Conservation (phyloP, 208 protist species). For the Crithidia mellificae region DNA sequence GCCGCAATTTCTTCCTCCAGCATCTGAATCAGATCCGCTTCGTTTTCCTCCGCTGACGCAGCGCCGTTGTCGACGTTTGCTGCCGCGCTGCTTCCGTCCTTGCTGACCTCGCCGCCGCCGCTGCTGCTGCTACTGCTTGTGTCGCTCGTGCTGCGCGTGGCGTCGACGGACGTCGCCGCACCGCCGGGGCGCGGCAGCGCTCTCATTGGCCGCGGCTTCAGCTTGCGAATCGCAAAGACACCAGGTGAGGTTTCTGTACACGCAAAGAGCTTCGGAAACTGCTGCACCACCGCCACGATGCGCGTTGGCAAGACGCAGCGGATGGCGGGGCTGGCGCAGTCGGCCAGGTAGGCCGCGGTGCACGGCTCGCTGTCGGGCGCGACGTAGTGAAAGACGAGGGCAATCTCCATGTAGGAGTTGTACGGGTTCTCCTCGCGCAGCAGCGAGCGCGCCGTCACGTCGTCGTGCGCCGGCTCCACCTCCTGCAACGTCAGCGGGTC, state of each 20-base stretch:
- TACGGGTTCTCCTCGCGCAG: constrained; percentile 84
- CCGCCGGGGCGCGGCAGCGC: constrained; percentile 1
- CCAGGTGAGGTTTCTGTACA: constrained; percentile 79
- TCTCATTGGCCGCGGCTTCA: constrained; percentile 19
- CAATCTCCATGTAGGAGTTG: constrained; percentile 51
- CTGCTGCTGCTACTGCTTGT: not conserved
- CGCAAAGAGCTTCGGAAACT: constrained; percentile 72
- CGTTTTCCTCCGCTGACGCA: not conserved
- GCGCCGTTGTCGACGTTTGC: too few species aligned
- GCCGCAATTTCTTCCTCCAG: constrained; percentile 43
- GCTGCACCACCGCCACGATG: constrained; percentile 63
- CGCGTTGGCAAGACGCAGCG: constrained; percentile 70
- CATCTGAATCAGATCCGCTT: constrained; percentile 48
- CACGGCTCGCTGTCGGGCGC: constrained; percentile 63
- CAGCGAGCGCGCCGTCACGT: constrained; percentile 44
- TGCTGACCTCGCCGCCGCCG: not conserved
- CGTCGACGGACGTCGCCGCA: not conserved
- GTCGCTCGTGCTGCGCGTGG: too few species aligned
- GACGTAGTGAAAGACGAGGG: constrained; percentile 82
- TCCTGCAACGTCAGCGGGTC: constrained; percentile 53
- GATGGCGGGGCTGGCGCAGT: constrained; percentile 81
- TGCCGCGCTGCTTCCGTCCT: too few species aligned
- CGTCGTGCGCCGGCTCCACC: constrained; percentile 47
- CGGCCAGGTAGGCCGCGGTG: constrained; percentile 59
- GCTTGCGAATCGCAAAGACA: constrained; percentile 69